Percentiles rank a stretch among this genome's conserved stretches.
Evolutionary conservation across 1,284 basidiomycete species (phyloP).

Genomic region (Kalmanozyma brasiliensis): DNA sequence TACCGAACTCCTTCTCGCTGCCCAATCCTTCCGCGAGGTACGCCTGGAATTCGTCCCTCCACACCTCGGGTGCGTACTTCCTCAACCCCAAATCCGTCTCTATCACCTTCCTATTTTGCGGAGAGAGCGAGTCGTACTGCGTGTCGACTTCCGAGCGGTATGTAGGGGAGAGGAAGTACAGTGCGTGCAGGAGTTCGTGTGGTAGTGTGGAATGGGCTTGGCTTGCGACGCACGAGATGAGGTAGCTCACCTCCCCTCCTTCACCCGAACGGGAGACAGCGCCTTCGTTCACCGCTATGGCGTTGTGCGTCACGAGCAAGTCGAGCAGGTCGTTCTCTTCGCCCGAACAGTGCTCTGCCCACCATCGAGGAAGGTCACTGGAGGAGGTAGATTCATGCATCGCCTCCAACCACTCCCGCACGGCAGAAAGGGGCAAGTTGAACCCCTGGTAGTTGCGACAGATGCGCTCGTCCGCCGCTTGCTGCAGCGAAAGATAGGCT

Average conservation of each 20-base stretch:
- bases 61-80: constrained; percentile 56
- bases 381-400: constrained; percentile 37
- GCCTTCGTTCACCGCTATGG: constrained; percentile 27
- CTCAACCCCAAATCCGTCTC: constrained; percentile 57
- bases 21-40: constrained; percentile 57
- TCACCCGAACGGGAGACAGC: constrained; percentile 16
- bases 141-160: constrained; percentile 45
- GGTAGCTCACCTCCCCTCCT: constrained; percentile 31
- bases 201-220: constrained; percentile 49
- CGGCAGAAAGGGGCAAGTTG: constrained; percentile 56
- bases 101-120: constrained; percentile 42
- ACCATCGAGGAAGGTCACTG: constrained; percentile 38
- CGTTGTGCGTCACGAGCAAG: constrained; percentile 30
- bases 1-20: constrained; percentile 53
- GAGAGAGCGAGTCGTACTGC: constrained; percentile 41
- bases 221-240: constrained; percentile 56
- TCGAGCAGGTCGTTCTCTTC: constrained; percentile 54
- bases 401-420: constrained; percentile 55
- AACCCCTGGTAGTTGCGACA: constrained; percentile 64
- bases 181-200: constrained; percentile 62
- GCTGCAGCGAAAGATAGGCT: constrained; percentile 44
- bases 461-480: constrained; percentile 45
- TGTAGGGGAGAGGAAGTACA: constrained; percentile 56
- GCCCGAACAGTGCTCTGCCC: constrained; percentile 37
- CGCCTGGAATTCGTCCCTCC: constrained; percentile 62